Conservation (phyloP, 805 yeast species). For the Candida pseudoglaebosa region DNA sequence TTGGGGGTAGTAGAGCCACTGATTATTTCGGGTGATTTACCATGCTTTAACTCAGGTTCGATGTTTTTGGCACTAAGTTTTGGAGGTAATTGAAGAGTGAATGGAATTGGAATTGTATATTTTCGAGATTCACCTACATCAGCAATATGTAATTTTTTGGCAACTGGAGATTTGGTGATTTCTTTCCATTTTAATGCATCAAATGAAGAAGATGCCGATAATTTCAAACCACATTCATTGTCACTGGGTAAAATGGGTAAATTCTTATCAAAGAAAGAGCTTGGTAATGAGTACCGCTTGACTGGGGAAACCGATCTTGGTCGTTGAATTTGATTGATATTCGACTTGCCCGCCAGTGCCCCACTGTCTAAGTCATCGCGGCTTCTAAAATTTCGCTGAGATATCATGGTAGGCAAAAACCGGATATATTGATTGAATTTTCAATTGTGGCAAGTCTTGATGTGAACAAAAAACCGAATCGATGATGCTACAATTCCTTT, state of each 20-base stretch:
- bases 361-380: slow-evolving; percentile 1
- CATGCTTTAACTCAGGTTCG: not conserved
- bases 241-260: slow-evolving; percentile 18
- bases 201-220: slow-evolving; percentile 11
- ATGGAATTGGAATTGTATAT: slow-evolving; percentile 41
- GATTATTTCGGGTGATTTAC: not conserved
- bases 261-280: slow-evolving; percentile 18
- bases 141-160: slow-evolving; percentile 33
- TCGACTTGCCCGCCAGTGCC: no score
- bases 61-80: slow-evolving; percentile 29
- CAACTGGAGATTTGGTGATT: slow-evolving; percentile 32
- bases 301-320: slow-evolving; percentile 34
- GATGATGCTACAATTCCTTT: not conserved
- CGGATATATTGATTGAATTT: no score
- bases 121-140: slow-evolving; percentile 10
- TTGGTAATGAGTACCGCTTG: slow-evolving; percentile 22
- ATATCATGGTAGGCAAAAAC: no score
- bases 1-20: slow-evolving; percentile 10
- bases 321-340: slow-evolving; percentile 20
- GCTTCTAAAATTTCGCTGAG: no score
- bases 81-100: slow-evolving; percentile 39
- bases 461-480: not conserved
- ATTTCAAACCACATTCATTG: no score
- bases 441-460: no score
- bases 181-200: slow-evolving; percentile 15